Evolutionary conservation across 2,329 filamentous ascomycete species (phyloP).

Genomic region (Neonectria hederae): DNA sequence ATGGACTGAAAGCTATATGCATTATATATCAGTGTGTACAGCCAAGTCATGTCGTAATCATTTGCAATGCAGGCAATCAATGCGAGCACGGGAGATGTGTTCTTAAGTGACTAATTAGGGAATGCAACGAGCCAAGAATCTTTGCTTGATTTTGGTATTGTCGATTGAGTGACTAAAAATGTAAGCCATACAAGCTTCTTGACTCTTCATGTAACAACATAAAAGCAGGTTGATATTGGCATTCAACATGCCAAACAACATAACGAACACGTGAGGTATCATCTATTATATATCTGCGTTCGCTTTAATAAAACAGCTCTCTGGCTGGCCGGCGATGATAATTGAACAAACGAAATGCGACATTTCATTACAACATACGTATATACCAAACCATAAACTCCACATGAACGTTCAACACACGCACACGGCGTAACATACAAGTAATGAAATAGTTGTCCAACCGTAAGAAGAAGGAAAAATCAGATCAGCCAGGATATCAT

Average conservation of each 20-base stretch:
- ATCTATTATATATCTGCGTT: neutral
- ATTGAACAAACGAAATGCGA: slow-evolving; percentile 7
- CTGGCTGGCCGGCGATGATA: slow-evolving; percentile 1
- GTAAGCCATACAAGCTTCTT: neutral
- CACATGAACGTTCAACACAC: neutral
- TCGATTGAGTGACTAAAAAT: neutral
- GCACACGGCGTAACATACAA: slow-evolving; percentile 10
- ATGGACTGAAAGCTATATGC: neutral
- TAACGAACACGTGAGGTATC: neutral
- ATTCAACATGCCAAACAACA: neutral
- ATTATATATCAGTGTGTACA: neutral
- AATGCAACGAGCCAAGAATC: too few relatives aligned
- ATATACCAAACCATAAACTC: slow-evolving; percentile 26
- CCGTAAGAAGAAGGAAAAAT: slow-evolving; percentile 16
- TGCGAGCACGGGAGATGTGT: too few relatives aligned
- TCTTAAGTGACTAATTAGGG: too few relatives aligned
- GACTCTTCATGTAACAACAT: neutral
- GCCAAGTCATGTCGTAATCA: neutral
- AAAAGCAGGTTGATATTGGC: neutral
- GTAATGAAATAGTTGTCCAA: slow-evolving; percentile 22
- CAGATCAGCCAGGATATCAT: slow-evolving; percentile 30
- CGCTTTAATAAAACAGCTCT: neutral
- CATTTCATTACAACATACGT: slow-evolving; percentile 35
- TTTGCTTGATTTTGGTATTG: neutral
- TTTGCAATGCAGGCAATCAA: too few relatives aligned